Conservation (phyloP, 495 filamentous ascomycete genomes). For the Thermochaetoides thermophila region DNA sequence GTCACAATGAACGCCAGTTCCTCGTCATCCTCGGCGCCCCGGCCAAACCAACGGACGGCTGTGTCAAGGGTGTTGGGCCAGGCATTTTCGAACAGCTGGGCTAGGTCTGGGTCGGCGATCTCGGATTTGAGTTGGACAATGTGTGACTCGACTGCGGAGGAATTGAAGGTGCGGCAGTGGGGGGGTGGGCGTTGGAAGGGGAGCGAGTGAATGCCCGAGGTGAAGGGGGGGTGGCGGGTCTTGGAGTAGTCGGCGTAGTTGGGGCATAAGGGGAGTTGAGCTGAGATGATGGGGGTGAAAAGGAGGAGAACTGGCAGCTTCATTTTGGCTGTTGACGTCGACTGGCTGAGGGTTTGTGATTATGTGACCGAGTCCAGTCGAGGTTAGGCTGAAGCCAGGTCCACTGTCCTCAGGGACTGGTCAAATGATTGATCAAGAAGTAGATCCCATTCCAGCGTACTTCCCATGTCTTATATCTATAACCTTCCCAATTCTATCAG, state of each 20-base stretch:
- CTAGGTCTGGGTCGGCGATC: constrained; percentile 50
- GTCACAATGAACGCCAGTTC: constrained; percentile 34
- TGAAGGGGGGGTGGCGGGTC: constrained; percentile 29
- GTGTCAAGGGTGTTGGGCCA: constrained; percentile 59
- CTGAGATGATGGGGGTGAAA: background rate
- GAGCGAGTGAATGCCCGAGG: constrained; percentile 29
- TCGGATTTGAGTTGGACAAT: constrained; percentile 31
- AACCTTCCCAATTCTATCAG: no score
- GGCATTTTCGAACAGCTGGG: constrained; percentile 47
- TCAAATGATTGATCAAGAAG: no score
- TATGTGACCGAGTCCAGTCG: no score
- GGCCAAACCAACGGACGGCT: constrained; percentile 48
- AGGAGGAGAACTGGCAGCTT: background rate
- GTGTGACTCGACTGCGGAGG: constrained; percentile 36
- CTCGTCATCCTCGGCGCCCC: constrained; percentile 30
- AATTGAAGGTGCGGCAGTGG: constrained; percentile 48
- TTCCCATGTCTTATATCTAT: no score
- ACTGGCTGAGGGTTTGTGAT: no score
- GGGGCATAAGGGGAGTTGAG: constrained; percentile 24
- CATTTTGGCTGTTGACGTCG: no score
- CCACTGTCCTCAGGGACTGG: no score
- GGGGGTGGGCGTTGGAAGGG: constrained; percentile 41
- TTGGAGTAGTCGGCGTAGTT: constrained; percentile 38
- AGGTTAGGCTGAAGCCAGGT: no score
- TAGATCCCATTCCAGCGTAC: no score